Conservation (phyloP, 495 filamentous ascomycete genomes). For the Aspergillus egyptiacus region DNA sequence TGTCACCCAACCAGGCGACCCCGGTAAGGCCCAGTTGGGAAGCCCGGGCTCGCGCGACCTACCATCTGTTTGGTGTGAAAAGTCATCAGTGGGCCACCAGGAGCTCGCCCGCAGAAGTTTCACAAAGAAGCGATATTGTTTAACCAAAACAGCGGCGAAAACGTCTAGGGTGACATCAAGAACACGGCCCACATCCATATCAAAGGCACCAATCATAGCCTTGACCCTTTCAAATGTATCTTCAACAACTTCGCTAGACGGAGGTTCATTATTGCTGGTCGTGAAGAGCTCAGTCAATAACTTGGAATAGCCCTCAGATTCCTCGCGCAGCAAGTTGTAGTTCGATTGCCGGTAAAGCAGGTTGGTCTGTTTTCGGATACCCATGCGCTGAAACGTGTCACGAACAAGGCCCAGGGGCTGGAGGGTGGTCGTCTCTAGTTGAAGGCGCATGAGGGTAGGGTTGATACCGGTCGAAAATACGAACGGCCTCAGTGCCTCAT, state of each 20-base stretch:
- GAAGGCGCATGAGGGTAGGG: constrained; percentile 64
- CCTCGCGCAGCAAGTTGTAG: constrained; percentile 92
- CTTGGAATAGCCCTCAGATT: constrained; percentile 91
- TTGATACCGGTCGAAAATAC: constrained; percentile 67
- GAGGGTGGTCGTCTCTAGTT: constrained; percentile 73
- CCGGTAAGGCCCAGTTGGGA: constrained; percentile 76
- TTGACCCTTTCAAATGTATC: constrained; percentile 76
- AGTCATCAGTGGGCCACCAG: constrained; percentile 81
- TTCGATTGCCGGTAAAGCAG: constrained; percentile 91
- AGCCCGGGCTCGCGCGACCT: constrained; percentile 47
- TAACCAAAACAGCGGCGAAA: constrained; percentile 76
- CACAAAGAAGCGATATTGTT: constrained; percentile 85
- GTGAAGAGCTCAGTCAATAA: constrained; percentile 84
- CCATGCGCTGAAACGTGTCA: constrained; percentile 74
- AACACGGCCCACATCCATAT: constrained; percentile 88
- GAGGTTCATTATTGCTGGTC: constrained; percentile 57
- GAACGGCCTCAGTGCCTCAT: constrained; percentile 44
- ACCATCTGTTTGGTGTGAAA: constrained; percentile 25
- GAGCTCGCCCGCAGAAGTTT: constrained; percentile 85
- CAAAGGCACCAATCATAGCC: constrained; percentile 86
- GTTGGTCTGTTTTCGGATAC: constrained; percentile 83
- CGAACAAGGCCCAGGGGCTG: constrained; percentile 71
- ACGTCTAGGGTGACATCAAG: constrained; percentile 89
- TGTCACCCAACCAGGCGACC: constrained; percentile 48
- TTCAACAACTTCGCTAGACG: constrained; percentile 56